phyloP scores from a whole-genome alignment of 257 asterid species.

The Misopates orontium region DNA sequence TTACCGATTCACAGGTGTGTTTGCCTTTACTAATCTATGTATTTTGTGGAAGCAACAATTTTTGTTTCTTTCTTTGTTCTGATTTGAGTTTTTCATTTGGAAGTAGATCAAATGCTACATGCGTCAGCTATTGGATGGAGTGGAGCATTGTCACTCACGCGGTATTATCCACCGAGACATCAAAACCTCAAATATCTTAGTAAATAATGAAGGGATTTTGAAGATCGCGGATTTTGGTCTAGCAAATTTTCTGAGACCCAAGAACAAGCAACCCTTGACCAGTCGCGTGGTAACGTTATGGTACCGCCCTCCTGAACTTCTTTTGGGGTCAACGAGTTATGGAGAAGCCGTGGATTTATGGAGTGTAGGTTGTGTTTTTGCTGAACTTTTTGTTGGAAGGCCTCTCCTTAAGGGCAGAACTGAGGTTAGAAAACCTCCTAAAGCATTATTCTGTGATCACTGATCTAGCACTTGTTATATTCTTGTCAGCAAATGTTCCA shows the following conservation, averaged over 20 bases:
- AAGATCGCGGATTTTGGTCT: constrained; percentile 94
- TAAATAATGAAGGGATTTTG: constrained; percentile 75
- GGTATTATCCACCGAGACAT: constrained; percentile 90
- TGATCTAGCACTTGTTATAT: no score
- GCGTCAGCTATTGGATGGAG: constrained; percentile 72
- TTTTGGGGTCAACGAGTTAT: constrained; percentile 76
- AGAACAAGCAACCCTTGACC: constrained; percentile 60
- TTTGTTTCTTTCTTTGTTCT: neutral
- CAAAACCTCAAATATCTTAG: constrained; percentile 77
- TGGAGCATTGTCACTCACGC: constrained; percentile 82
- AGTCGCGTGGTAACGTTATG: constrained; percentile 94
- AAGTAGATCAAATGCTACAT: constrained; percentile 89
- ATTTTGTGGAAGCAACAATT: no score
- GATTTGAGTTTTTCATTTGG: constrained; percentile 28
- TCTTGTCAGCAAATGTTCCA: no score
- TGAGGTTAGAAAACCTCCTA: constrained; percentile 51
- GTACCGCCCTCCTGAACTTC: constrained; percentile 98
- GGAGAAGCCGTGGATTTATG: constrained; percentile 82
- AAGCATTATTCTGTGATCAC: neutral
- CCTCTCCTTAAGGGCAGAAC: constrained; percentile 93
- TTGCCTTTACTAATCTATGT: neutral
- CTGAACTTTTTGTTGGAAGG: constrained; percentile 83
- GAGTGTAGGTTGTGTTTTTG: constrained; percentile 96
- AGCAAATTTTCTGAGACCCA: constrained; percentile 60
- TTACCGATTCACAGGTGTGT: constrained; percentile 83